Evolutionary conservation across 495 filamentous ascomycete genomes (phyloP).

Genomic region (Diplogelasinospora grovesii): DNA sequence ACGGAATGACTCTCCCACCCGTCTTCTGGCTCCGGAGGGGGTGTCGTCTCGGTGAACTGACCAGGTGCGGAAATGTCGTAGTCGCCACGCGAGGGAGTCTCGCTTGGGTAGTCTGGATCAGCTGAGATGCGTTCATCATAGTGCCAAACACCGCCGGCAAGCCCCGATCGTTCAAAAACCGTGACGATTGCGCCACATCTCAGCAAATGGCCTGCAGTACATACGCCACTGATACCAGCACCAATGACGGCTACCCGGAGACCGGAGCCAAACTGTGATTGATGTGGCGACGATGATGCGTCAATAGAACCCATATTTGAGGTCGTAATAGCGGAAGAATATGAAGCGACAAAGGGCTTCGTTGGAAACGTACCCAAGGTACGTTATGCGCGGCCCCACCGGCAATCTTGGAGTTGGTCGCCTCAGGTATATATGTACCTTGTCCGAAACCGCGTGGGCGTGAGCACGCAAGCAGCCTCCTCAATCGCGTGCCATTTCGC

Average conservation of each 20-base stretch:
- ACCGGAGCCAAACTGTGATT: slow-evolving; percentile 12
- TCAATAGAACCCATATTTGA: too few species aligned
- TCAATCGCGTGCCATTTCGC: too few species aligned
- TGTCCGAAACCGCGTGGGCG: too few species aligned
- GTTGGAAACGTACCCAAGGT: too few species aligned
- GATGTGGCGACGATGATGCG: too few species aligned
- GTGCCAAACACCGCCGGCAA: slow-evolving; percentile 59
- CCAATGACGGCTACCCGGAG: slow-evolving; percentile 57
- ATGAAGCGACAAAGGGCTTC: too few species aligned
- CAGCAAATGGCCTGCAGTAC: slow-evolving; percentile 55
- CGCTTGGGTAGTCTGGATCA: slow-evolving; percentile 52
- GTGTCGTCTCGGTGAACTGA: slow-evolving; percentile 14
- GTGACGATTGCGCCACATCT: slow-evolving; percentile 52
- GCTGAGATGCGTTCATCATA: slow-evolving; percentile 53
- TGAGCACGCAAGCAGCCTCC: too few species aligned
- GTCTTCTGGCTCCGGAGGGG: slow-evolving; percentile 7
- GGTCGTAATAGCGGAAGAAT: too few species aligned
- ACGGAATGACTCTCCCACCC: neutral
- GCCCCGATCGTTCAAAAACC: slow-evolving; percentile 56
- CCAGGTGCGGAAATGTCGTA: slow-evolving; percentile 13
- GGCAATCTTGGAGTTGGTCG: too few species aligned
- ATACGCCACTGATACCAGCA: slow-evolving; percentile 62
- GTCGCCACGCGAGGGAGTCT: slow-evolving; percentile 32
- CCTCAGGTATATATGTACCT: too few species aligned
- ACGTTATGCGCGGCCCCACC: too few species aligned